Conservation (phyloP, 83 land plant species). For the Picea abies region DNA sequence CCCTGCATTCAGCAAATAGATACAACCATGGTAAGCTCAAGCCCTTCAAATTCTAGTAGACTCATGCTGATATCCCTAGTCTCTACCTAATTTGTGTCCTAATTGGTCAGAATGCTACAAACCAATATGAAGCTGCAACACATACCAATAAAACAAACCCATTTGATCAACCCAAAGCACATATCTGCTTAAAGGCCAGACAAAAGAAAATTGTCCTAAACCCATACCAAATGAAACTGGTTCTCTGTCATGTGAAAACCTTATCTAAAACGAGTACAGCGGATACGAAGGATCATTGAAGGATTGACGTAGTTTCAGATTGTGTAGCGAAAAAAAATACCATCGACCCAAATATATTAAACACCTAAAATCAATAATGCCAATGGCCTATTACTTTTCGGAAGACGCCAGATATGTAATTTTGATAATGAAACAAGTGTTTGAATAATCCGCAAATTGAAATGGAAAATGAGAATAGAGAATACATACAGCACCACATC, state of each 20-base stretch:
- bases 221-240: background rate
- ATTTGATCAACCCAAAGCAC: background rate
- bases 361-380: background rate
- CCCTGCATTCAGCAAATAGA: slow-evolving; percentile 41
- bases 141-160: background rate
- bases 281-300: background rate
- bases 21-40: too few relatives aligned
- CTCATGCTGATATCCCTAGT: background rate
- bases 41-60: background rate
- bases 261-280: too few relatives aligned
- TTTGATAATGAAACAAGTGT: background rate
- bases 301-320: background rate
- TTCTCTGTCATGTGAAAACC: background rate
- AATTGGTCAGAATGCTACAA: background rate
- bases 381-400: background rate
- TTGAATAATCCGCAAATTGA: background rate
- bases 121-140: background rate
- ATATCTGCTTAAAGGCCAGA: background rate
- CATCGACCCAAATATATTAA: background rate
- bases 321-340: background rate
- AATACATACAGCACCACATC: slow-evolving; percentile 70
- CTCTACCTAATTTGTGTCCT: too few relatives aligned
- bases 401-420: background rate
- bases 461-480: background rate
- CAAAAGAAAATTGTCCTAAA: background rate